Evolutionary conservation across 768 basidiomycete species (phyloP), one percentile per base, ranked within the genome.

Genomic region (Lepiota brunneoincarnata): DNA sequence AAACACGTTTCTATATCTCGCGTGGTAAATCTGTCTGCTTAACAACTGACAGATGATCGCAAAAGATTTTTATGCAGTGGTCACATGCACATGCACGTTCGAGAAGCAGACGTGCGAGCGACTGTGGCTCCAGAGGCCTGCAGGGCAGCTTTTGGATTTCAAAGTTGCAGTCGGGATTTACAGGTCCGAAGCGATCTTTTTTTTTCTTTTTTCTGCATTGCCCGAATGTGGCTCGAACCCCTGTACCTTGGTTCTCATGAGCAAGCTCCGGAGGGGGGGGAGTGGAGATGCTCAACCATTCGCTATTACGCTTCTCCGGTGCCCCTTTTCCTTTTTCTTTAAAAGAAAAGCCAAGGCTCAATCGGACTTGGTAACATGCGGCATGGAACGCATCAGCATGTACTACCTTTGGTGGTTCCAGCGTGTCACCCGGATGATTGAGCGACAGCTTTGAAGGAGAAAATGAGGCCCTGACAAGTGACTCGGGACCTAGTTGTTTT

Each of bases 401-500:
- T 21, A 47, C 11, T 18, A 11, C 28, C 34, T 34, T 21, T 35
- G 12, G 42, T 18, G 17, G 18, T 41, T 21, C 15, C 31, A 18
- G 28, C n/a, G 31, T 20, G 18, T 34, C 14, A 17, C 24, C 31
- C 7, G n/a, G n/a, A 31, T 31, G 31, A 31, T 31, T 31, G 31
- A 31, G 7, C 31, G 31, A 31, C 31, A 31, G n/a, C 31, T 4
- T 31, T 4, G 31, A 31, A 31, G 31, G 31, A 9, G 31, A 31
- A 31, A 31, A 17, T 35, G 12, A 15, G 15, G 28, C 18, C 28
- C 15, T 47, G 45, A 31, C 31, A 31, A 31, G n/a, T 49, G 48
- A 39, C 52, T 54, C 52, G 52, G 52, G 52, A 54, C 52, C 37
- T 18, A 26, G n/a, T n/a, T n/a, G n/a, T n/a, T 24, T n/a, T 37